These are phyloP conservation scores for Fonsecaea nubica DNA, from an alignment of 2,329 filamentous ascomycete species.

Conservation along the genomic window DNA sequence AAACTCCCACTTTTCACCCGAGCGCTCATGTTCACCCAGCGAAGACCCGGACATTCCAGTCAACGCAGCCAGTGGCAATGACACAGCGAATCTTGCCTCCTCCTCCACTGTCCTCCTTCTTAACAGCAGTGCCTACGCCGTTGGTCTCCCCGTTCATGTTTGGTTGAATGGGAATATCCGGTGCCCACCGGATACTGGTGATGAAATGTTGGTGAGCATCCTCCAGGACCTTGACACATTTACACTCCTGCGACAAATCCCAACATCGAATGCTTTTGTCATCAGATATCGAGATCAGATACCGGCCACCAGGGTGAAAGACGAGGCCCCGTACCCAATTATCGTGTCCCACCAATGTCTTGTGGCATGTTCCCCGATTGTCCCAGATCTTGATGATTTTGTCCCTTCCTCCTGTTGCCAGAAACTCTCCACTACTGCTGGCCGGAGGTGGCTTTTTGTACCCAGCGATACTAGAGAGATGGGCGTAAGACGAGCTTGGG, in stretches of 20 bases:
- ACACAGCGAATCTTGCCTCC: slow-evolving; percentile 78
- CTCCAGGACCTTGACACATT: slow-evolving; percentile 80
- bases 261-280: slow-evolving; percentile 94
- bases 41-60: slow-evolving; percentile 79
- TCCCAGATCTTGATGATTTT: slow-evolving; percentile 93
- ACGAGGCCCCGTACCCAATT: slow-evolving; percentile 89
- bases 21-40: slow-evolving; percentile 50
- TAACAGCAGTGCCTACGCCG: slow-evolving; percentile 47
- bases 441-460: slow-evolving; percentile 80
- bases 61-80: slow-evolving; percentile 85
- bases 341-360: slow-evolving; percentile 84
- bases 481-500: slow-evolving; percentile 76
- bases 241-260: slow-evolving; percentile 89
- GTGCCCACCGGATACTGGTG: slow-evolving; percentile 86
- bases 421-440: slow-evolving; percentile 79
- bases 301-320: slow-evolving; percentile 92
- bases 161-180: slow-evolving; percentile 58
- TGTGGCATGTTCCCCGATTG: slow-evolving; percentile 79
- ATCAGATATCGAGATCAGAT: slow-evolving; percentile 82
- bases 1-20: slow-evolving; percentile 1
- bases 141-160: slow-evolving; percentile 35
- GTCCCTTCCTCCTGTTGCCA: slow-evolving; percentile 87
- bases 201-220: slow-evolving; percentile 86
- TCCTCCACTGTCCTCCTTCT: slow-evolving; percentile 59
- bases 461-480: slow-evolving; percentile 78